These are phyloP conservation scores for Yamadazyma takamatsuzukensis DNA, from an alignment of 805 yeast genomes.

Conservation along the genomic window DNA sequence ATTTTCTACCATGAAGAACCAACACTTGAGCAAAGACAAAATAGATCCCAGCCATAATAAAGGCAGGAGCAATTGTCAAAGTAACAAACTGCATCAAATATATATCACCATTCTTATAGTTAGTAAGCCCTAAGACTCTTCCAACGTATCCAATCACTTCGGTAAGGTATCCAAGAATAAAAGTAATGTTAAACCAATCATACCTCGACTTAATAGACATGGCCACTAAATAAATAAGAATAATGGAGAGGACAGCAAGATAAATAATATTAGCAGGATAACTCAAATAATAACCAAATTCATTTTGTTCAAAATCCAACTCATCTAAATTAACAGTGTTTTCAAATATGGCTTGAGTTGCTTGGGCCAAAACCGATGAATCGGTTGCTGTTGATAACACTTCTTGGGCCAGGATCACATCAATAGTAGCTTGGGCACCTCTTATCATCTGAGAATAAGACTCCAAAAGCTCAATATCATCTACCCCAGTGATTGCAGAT, in stretches of 20 bases:
- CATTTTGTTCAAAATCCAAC: slow-evolving; percentile 25
- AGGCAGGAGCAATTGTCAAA: slow-evolving; percentile 40
- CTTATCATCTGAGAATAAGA: slow-evolving; percentile 22
- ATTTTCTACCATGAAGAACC: slow-evolving; percentile 34
- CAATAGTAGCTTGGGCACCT: slow-evolving; percentile 36
- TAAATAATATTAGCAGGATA: slow-evolving; percentile 32
- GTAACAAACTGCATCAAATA: slow-evolving; percentile 32
- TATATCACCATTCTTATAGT: slow-evolving; percentile 16
- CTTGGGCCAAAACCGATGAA: slow-evolving; percentile 19
- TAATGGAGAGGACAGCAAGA: slow-evolving; percentile 21
- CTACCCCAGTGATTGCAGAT: slow-evolving; percentile 1
- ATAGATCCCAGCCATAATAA: slow-evolving; percentile 42
- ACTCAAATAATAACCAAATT: slow-evolving; percentile 22
- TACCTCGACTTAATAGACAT: slow-evolving; percentile 32
- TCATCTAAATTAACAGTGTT: slow-evolving; percentile 29
- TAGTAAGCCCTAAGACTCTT: slow-evolving; percentile 26
- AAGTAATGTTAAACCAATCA: slow-evolving; percentile 38
- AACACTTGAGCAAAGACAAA: slow-evolving; percentile 39
- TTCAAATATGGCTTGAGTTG: slow-evolving; percentile 30
- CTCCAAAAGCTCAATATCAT: slow-evolving; percentile 11
- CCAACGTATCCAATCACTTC: slow-evolving; percentile 39
- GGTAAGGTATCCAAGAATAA: slow-evolving; percentile 31
- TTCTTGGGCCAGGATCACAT: slow-evolving; percentile 31
- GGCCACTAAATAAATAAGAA: slow-evolving; percentile 19
- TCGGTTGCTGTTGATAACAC: slow-evolving; percentile 38